Base-by-base conservation (phyloP, 352 stramenopile genomes). In the Phytophthora cryptogea region DNA sequence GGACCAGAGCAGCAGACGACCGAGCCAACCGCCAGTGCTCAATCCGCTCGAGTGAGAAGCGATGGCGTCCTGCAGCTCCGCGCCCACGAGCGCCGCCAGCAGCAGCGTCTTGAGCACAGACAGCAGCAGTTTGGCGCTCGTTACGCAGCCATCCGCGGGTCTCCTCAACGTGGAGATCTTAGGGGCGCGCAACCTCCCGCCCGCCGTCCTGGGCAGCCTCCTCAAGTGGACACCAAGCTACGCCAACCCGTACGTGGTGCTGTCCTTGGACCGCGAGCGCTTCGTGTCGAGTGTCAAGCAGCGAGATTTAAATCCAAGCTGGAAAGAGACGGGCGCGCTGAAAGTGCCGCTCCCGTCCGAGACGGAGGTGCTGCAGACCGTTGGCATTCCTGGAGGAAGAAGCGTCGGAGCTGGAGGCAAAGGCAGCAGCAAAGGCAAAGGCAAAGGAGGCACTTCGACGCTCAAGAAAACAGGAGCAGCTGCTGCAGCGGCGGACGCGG, bases 181-280 rank as follows among this genome's bases (percentile, higher is more conserved):
- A 2, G 63, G 70, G 17, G 80, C 80, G n/a, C 75, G 78, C 13
- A 87, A 85, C 37, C 54, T 90, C 23, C 66, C 68, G 28, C 74
- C 78, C 1, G 80, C 80, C n/a, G 74, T 90, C 41, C 47, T 88
- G 2, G 80, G 80, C 23, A 87, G 74, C 47, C 36, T 90, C 43
- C 63, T 90, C 56, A 87, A 84, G 28, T 90, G 80, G 80, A 86
- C 78, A 8, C 66, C 80, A 2, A 88, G 70, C 47, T 88, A 83
- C 61, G 78, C 80, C 13, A 90, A 88, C 46, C 76, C 80, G 45
- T 90, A 83, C 54, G 74, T 80, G 1, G 78, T 83, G 27, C 53
- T 87, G n/a, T 80, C 69, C 23, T 67, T 90, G 27, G 67, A 74
- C 40, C 74, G 59, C 45, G 76, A 86, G 43, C 67, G 70, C 35